Base-by-base conservation (phyloP, 371 early-diverging fungal genomes). In the Mucor indicus region DNA sequence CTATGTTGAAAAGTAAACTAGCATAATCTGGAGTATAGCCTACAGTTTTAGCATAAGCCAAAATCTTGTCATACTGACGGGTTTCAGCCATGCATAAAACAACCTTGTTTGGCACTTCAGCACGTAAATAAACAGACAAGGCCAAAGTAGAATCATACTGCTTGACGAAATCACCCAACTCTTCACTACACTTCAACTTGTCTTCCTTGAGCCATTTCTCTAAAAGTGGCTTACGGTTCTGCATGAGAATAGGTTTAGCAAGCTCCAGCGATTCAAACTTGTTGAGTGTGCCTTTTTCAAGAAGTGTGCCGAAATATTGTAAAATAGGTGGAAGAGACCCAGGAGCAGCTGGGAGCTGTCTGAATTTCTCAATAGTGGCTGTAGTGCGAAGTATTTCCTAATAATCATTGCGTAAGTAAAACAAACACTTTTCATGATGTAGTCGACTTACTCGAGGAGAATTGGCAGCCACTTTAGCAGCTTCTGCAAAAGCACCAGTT, bases 171-270 rank as follows among this genome's bases (percentile, higher is more conserved):
- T 98, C 98, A 55, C 98, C 98, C n/a, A 98, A 78, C 58, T 98
- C 98, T 63, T 98, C 98, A 67, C 91, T 93, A 75, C 97, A 96
- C 55, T 92, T 88, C 7, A 98, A 77, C 68, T 98, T 98, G 62
- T 98, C 96, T 63, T 97, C 97, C 75, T 97, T 96, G 44, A 98
- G 80, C 98, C 98, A 98, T 63, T 95, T 97, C 55, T 98, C 96
- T 12, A 98, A 72, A 44, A 98, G 67, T 51, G 94, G 89, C 64
- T 95, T 95, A 49, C 94, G 86, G 44, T 90, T 91, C 59, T 96
- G 95, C 15, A 80, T 81, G 21, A 98, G 73, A 6, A 98, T 94
- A 3, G 96, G 97, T 36, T 86, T 81, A 32, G 96, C 93, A 23
- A 98, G 83, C 62, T 96, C 96, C 17, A 98, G 67, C 3, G 96